Conservation (phyloP, 1,139 yeast genomes). For the Sugiyamaella sp. region DNA sequence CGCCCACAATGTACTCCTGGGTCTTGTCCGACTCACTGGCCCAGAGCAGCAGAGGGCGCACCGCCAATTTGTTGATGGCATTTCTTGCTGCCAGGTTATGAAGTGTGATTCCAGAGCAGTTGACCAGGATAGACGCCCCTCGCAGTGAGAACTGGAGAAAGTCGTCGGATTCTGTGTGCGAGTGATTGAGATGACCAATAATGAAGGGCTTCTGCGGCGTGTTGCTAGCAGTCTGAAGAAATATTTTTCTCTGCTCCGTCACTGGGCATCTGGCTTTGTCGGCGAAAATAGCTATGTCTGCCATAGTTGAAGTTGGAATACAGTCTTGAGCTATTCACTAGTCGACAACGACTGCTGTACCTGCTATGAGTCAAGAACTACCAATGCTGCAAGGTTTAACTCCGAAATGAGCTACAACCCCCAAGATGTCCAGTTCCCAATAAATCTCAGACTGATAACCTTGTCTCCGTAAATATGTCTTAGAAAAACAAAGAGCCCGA, state of each 20-base stretch:
- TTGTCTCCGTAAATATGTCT: neutral
- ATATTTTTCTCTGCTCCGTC: conserved; percentile 27
- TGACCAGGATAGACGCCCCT: conserved; percentile 31
- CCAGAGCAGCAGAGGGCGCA: conserved; percentile 34
- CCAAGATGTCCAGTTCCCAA: no score
- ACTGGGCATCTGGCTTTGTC: conserved; percentile 27
- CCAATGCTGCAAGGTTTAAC: neutral
- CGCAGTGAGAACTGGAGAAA: conserved; percentile 28
- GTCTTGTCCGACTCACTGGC: conserved; percentile 25
- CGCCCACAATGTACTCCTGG: conserved; percentile 32
- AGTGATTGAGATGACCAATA: conserved; percentile 31
- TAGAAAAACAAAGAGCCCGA: neutral
- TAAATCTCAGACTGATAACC: neutral
- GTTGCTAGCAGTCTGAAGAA: conserved; percentile 15
- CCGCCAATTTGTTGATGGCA: conserved; percentile 30
- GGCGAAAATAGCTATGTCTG: conserved; percentile 17
- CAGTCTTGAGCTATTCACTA: no score
- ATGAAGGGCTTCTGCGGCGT: conserved; percentile 26
- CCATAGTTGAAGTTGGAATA: conserved; percentile 3
- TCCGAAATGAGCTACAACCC: neutral
- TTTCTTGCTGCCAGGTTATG: conserved; percentile 34
- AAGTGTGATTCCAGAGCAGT: conserved; percentile 31
- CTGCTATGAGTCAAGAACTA: neutral
- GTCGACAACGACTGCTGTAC: no score
- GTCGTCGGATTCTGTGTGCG: conserved; percentile 36